Evolutionary conservation across 179 eudicot genomes (phyloP), one percentile per base, ranked within the genome.

Genomic region (Silene noctiflora): DNA sequence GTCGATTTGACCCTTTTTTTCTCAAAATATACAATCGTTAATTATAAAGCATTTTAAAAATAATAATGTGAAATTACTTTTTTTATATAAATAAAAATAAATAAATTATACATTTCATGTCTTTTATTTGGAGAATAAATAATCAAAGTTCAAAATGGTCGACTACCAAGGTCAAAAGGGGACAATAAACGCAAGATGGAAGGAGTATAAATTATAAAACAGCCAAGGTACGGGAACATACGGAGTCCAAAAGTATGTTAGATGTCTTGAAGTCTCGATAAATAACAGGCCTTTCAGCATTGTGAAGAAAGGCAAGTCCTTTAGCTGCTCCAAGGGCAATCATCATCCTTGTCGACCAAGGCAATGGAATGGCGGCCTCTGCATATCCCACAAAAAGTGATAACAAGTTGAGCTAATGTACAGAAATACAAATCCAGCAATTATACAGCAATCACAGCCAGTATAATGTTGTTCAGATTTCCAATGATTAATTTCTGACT

Each of bases 241-340:
- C 96, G 73, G 93, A 85, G 58, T 91, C 96, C 72, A 91, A 81
- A 78, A 91, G 86, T 77, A 91, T 89, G 72, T 91, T 91, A 12
- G 96, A 91, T 27, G 96, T 89, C 83, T 91, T 91, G 83, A 91
- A 91, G 73, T 91, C 96, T 56, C 96, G 87, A 60, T 91, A 91
- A 42, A 91, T 91, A 69, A 91, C 96, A 51, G 93, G 96, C 74
- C 91, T 83, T 75, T 91, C 93, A 39, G 93, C 89, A 80, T 89
- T 87, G 81, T 91, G 96, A 75, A 91, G 96, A 80, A 91, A 91
- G 67, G 96, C 92, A 76, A 91, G 96, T 76, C 96, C 96, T 81
- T 87, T 87, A 48, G 96, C 96, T 29, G 93, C 96, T 77, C 96
- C 96, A 78, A 91, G 91, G 66, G 96, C 96, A 83, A 89, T 91